phyloP scores from a whole-genome alignment of 2,329 filamentous ascomycete genomes.

The Knufia fluminis region DNA sequence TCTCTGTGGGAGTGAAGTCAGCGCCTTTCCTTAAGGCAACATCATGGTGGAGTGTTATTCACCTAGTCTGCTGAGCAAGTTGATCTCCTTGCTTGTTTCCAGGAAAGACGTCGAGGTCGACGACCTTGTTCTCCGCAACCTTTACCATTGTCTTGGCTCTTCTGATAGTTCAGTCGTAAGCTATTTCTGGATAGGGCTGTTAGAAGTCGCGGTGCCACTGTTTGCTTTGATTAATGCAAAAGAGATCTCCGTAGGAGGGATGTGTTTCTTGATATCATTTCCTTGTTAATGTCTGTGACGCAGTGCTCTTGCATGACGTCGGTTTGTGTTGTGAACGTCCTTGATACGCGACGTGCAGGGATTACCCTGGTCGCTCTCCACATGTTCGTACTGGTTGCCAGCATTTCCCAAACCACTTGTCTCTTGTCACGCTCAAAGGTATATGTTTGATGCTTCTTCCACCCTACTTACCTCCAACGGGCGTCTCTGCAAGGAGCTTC shows the following conservation, averaged over 20 bases:
- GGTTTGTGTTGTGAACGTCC: background rate
- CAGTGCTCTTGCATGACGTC: background rate
- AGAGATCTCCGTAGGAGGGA: background rate
- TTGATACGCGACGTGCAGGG: background rate
- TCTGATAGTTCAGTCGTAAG: background rate
- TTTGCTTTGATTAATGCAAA: background rate
- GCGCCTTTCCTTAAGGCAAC: background rate
- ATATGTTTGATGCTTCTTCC: too few species aligned
- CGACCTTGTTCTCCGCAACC: constrained; percentile 19
- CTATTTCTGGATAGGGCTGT: background rate
- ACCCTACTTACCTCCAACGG: background rate
- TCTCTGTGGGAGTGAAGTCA: constrained; percentile 6
- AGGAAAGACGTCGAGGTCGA: constrained; percentile 19
- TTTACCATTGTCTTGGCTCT: constrained; percentile 25
- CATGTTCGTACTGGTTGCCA: too few species aligned
- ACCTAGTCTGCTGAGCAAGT: constrained; percentile 16
- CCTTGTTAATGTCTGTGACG: background rate
- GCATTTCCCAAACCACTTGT: too few species aligned
- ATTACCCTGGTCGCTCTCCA: background rate
- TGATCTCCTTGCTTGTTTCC: constrained; percentile 15
- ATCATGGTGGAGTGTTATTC: background rate
- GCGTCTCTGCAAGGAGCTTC: constrained; percentile 39
- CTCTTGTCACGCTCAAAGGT: too few species aligned
- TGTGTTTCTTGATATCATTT: background rate
- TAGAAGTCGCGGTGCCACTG: background rate